Base-by-base conservation (phyloP, 2,329 filamentous ascomycete species). In the Scopulariopsis brevicaulis region DNA sequence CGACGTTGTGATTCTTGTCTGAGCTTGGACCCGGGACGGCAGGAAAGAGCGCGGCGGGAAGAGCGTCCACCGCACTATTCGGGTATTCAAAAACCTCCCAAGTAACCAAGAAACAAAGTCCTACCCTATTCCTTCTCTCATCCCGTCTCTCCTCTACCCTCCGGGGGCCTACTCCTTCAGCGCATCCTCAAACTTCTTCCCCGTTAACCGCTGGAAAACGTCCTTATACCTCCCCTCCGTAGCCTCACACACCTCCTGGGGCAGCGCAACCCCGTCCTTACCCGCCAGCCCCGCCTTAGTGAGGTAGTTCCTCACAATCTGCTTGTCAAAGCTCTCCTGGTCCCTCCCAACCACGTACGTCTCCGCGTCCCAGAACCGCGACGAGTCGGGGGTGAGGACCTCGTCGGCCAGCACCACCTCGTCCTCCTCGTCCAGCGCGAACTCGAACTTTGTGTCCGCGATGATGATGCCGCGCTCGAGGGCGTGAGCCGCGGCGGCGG, bases 291-390 rank as follows among this genome's bases (percentile, higher is more conserved):
- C 88, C 59, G 87, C 77, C 54, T 69, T 73, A 2, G 84, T 86
- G 65, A 96, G 71, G 89, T 90, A 96, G 72, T 96, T 86, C 40
- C 92, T 78, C 63, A 96, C 70, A 66, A 80, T 86, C 74, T 92
- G 87, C 78, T 96, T 96, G 69, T 96, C 92, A 64, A 93, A 94
- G 72, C 89, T 94, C 58, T 86, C 80, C 75, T 95, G 90, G 59
- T 87, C 80, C 61, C 78, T 78, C 1, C 92, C 91, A 20, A 88
- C 72, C 67, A 84, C 79, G 56, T 67, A 68, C 68, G 78, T 78
- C 51, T 84, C 84, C 62, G 80, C 82, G 1, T 85, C 85, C 92
- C 93, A 97, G 78, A 96, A 96, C 18, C 92, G 82, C 55, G 87
- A 93, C 58, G 82, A 87, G 69, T 90, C 87, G 2, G 91, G 90